These are phyloP conservation scores for Aspergillus piperis DNA, from an alignment of 2,329 filamentous ascomycete species.

Conservation along the genomic window DNA sequence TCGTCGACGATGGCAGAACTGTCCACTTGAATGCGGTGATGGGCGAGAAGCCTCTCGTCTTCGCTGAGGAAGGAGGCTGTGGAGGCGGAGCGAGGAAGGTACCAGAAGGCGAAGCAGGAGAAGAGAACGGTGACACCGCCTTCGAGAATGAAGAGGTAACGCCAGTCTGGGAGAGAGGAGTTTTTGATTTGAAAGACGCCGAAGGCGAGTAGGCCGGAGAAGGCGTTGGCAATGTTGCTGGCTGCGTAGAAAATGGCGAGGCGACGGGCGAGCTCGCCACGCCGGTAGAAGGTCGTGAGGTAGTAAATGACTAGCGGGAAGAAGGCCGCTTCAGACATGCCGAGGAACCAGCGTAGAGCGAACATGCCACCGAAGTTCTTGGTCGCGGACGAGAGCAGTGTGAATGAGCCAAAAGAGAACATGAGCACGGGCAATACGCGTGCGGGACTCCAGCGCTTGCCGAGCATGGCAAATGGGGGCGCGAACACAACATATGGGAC, in stretches of 20 bases:
- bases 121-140: slow-evolving; percentile 62
- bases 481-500: slow-evolving; percentile 72
- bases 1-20: slow-evolving; percentile 66
- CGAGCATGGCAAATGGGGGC: slow-evolving; percentile 65
- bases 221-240: slow-evolving; percentile 70
- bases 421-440: slow-evolving; percentile 68
- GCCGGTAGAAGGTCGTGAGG: slow-evolving; percentile 67
- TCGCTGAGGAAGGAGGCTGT: slow-evolving; percentile 66
- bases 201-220: slow-evolving; percentile 61
- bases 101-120: slow-evolving; percentile 66
- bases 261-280: slow-evolving; percentile 69
- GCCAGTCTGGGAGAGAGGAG: slow-evolving; percentile 52
- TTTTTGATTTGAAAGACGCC: slow-evolving; percentile 61
- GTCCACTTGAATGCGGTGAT: slow-evolving; percentile 73
- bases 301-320: slow-evolving; percentile 70
- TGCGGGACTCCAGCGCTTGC: slow-evolving; percentile 67
- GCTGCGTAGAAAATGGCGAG: slow-evolving; percentile 76
- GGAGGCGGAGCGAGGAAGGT: slow-evolving; percentile 65
- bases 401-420: slow-evolving; percentile 67
- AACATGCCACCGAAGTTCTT: slow-evolving; percentile 67
- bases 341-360: slow-evolving; percentile 68
- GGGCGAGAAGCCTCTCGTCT: slow-evolving; percentile 68
- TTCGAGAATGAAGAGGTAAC: slow-evolving; percentile 60
- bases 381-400: slow-evolving; percentile 59
- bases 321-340: slow-evolving; percentile 68